phyloP scores from a whole-genome alignment of 1,284 basidiomycete genomes.

The Leccinum griseonigrum region DNA sequence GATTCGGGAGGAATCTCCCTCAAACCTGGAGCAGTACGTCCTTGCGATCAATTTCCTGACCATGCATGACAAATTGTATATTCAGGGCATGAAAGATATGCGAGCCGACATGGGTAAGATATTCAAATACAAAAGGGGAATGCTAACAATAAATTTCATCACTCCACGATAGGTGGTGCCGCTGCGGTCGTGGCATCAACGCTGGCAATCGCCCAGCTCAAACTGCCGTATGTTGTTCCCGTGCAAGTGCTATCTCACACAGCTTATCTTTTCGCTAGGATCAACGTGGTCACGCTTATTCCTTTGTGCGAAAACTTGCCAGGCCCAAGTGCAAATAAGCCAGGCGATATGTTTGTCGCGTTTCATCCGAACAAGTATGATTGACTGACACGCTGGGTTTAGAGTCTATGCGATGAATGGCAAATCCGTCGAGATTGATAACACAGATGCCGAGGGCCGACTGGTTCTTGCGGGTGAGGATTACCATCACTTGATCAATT shows the following conservation, averaged over 20 bases:
- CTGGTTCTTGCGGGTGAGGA: conserved; percentile 66
- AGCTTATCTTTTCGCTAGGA: conserved; percentile 35
- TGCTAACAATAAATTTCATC: background rate
- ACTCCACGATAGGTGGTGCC: conserved; percentile 56
- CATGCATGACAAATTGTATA: background rate
- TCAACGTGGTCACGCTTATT: conserved; percentile 73
- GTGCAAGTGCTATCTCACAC: background rate
- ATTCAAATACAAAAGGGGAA: background rate
- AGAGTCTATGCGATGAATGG: conserved; percentile 89
- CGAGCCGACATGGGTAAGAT: conserved; percentile 76
- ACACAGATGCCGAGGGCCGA: conserved; percentile 88
- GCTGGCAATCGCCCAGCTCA: conserved; percentile 78
- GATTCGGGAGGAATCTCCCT: conserved; percentile 89
- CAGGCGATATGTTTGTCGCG: conserved; percentile 70
- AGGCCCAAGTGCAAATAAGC: conserved; percentile 83
- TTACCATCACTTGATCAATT: background rate
- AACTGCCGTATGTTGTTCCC: conserved; percentile 59
- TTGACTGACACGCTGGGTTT: conserved; percentile 1
- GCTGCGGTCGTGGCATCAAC: conserved; percentile 74
- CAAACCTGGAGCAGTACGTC: conserved; percentile 70
- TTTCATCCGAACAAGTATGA: background rate
- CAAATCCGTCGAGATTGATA: conserved; percentile 85
- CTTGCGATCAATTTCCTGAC: conserved; percentile 11
- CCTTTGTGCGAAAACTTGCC: conserved; percentile 90
- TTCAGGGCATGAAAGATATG: conserved; percentile 76